Percentiles rank a stretch among this genome's conserved stretches.
These are phyloP conservation scores for Aegilops bicornis DNA, from an alignment of 176 grass and related monocot species.

Conservation along the genomic window DNA sequence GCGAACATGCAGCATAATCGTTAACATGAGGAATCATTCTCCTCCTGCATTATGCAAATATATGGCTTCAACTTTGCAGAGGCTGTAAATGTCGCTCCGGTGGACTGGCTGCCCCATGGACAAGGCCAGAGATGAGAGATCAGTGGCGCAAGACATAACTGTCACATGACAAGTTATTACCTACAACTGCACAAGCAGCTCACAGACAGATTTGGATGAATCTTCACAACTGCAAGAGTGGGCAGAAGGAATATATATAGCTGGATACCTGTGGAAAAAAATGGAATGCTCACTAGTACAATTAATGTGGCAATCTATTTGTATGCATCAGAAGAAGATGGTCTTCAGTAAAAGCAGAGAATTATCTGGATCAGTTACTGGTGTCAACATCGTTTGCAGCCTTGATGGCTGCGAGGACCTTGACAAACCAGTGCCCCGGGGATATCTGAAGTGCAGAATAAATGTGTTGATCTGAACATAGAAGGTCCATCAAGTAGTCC, in stretches of 20 bases:
- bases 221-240: constrained; percentile 17
- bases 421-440: too few relatives aligned
- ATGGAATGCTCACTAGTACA: constrained; percentile 58
- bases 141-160: constrained; percentile 82
- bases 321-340: too few relatives aligned
- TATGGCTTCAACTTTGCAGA: constrained; percentile 93
- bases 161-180: constrained; percentile 83
- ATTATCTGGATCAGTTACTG: too few relatives aligned
- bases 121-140: constrained; percentile 65
- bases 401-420: too few relatives aligned
- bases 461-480: too few relatives aligned
- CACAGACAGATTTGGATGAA: constrained; percentile 51
- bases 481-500: too few relatives aligned
- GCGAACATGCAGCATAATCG: background rate
- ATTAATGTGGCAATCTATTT: constrained; percentile 48
- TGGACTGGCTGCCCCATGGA: constrained; percentile 84
- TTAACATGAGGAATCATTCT: background rate
- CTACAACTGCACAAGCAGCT: constrained; percentile 61
- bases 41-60: constrained; percentile 12
- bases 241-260: constrained; percentile 30
- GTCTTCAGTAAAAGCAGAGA: too few relatives aligned
- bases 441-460: too few relatives aligned
- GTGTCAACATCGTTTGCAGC: too few relatives aligned
- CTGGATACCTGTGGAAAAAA: constrained; percentile 61
- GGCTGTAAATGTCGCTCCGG: constrained; percentile 87